Conservation (phyloP, 129 eudicot genomes). For the Chrysanthemum lavandulifolium region DNA sequence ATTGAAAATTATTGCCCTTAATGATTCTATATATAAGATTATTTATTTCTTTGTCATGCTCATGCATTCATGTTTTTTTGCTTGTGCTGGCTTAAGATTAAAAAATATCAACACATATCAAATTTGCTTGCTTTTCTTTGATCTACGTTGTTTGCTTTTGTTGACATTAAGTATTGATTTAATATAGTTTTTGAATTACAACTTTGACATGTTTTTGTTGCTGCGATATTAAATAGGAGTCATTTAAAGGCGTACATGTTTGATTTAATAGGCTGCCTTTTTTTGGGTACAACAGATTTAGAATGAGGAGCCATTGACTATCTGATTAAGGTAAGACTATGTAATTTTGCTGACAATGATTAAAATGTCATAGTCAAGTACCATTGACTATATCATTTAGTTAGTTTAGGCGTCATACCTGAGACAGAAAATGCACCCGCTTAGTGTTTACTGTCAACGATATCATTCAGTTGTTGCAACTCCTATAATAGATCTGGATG, state of each 20-base stretch:
- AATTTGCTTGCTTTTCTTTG: conserved; percentile 19
- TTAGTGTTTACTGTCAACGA: too few species aligned
- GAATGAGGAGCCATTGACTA: too few species aligned
- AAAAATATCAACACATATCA: conserved; percentile 13
- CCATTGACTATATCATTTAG: too few species aligned
- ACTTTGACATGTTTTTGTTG: conserved; percentile 68
- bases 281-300: too few species aligned
- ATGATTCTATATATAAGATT: conserved; percentile 25
- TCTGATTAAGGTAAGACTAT: too few species aligned
- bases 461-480: too few species aligned
- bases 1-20: conserved; percentile 10
- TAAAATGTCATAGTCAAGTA: too few species aligned
- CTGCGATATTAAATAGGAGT: conserved; percentile 70
- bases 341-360: too few species aligned
- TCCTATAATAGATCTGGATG: too few species aligned
- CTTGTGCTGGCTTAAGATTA: conserved; percentile 8
- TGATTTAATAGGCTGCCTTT: too few species aligned
- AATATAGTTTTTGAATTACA: not conserved
- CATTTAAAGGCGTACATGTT: not conserved
- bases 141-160: not conserved
- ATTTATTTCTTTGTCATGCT: conserved; percentile 40
- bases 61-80: conserved; percentile 38
- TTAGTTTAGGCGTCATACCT: too few species aligned
- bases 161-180: not conserved
- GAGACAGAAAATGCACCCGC: too few species aligned